Evolutionary conservation across 2,329 filamentous ascomycete species (phyloP).

Genomic region (Neonectria hederae): DNA sequence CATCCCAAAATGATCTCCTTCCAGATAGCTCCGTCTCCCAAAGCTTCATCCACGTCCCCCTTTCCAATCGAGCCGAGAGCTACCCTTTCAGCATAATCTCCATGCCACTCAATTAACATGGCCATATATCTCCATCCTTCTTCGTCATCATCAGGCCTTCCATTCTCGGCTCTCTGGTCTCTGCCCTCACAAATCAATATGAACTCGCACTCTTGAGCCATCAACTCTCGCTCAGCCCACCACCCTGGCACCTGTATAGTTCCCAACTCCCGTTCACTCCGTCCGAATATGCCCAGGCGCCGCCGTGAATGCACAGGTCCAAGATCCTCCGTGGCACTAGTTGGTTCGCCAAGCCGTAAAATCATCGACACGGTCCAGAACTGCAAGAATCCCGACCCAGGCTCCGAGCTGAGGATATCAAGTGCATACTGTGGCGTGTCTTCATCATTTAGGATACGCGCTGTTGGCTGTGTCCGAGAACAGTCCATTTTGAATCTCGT

Average conservation of each 20-base stretch:
- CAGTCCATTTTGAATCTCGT: background rate
- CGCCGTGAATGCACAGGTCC: background rate
- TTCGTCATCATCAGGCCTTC: background rate
- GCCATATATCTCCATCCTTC: background rate
- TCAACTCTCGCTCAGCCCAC: background rate
- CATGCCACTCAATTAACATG: background rate
- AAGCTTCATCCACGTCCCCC: background rate
- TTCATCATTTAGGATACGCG: background rate
- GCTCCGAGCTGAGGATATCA: background rate
- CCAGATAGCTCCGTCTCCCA: background rate
- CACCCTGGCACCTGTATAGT: background rate
- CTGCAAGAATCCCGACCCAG: background rate
- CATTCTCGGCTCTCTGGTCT: background rate
- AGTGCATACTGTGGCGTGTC: background rate
- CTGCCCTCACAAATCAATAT: background rate
- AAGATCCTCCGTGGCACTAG: background rate
- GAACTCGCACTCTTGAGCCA: background rate
- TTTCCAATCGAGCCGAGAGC: background rate
- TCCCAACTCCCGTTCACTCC: background rate
- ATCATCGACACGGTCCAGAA: background rate
- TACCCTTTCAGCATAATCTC: background rate
- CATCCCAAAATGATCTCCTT: background rate
- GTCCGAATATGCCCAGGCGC: background rate
- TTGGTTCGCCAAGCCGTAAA: background rate
- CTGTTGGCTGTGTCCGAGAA: background rate